Conservation (phyloP, 805 yeast genomes). For the Saturnispora zaruensis region DNA sequence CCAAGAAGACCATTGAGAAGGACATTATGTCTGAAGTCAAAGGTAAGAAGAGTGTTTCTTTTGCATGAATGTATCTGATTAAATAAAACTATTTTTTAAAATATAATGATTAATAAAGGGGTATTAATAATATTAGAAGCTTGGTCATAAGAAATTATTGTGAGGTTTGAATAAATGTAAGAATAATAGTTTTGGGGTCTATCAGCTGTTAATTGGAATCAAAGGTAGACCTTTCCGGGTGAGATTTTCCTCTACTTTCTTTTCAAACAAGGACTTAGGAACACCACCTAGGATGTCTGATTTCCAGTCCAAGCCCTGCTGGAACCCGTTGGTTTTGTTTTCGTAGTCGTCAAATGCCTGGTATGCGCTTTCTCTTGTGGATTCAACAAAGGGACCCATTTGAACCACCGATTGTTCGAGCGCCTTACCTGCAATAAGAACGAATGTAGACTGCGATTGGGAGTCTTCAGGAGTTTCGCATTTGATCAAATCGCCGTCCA, state of each 20-base stretch:
- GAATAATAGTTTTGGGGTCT: not conserved
- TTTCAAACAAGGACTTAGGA: slow-evolving; percentile 19
- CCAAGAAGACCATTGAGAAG: slow-evolving; percentile 21
- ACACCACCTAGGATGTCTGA: slow-evolving; percentile 32
- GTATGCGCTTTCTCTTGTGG: slow-evolving; percentile 53
- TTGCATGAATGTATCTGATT: slow-evolving; percentile 29
- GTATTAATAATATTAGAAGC: not conserved
- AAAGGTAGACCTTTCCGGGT: not conserved
- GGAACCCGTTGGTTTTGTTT: slow-evolving; percentile 58
- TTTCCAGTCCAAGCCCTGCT: slow-evolving; percentile 52
- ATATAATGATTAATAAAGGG: not conserved
- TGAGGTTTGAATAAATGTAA: not conserved
- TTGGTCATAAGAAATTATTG: not conserved
- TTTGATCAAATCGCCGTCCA: slow-evolving; percentile 53
- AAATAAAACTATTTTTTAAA: not conserved
- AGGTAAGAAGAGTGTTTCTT: slow-evolving; percentile 38
- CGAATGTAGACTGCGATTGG: slow-evolving; percentile 44
- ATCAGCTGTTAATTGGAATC: slow-evolving; percentile 6
- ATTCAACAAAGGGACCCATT: slow-evolving; percentile 87
- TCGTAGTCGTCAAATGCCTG: slow-evolving; percentile 69
- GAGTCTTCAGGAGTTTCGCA: slow-evolving; percentile 42
- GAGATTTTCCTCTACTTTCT: slow-evolving; percentile 15
- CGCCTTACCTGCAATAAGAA: slow-evolving; percentile 64
- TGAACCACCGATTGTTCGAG: slow-evolving; percentile 72
- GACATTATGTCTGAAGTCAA: slow-evolving; percentile 19